Evolutionary conservation across 2,329 filamentous ascomycete species (phyloP).

Genomic region (Ophiostoma himal-ulmi): DNA sequence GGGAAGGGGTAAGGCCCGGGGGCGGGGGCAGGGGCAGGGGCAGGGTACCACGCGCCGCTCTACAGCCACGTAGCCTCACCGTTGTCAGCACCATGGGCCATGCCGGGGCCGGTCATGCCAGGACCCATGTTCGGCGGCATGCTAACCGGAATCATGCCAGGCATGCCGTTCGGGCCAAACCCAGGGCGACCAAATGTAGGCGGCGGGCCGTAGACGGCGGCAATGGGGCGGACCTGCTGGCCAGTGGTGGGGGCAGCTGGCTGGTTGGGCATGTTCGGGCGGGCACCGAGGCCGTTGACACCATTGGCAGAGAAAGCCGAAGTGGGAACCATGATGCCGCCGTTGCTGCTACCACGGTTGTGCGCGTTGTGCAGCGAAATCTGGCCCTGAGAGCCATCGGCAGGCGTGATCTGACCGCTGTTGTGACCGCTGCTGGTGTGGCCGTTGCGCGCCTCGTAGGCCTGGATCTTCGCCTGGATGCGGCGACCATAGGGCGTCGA

Average conservation of each 20-base stretch:
- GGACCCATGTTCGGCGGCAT: conserved; percentile 23
- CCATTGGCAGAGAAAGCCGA: conserved; percentile 32
- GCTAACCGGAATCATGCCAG: conserved; percentile 21
- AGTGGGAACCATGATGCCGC: conserved; percentile 32
- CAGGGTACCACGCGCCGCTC: conserved; percentile 23
- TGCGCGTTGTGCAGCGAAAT: conserved; percentile 43
- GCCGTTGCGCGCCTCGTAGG: conserved; percentile 46
- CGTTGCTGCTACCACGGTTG: conserved; percentile 33
- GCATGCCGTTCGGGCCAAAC: conserved; percentile 19
- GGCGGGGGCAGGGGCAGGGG: neutral
- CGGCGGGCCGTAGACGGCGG: conserved; percentile 24
- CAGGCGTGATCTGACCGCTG: conserved; percentile 48
- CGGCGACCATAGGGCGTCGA: conserved; percentile 91
- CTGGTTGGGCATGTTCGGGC: conserved; percentile 30
- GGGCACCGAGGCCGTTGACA: conserved; percentile 29
- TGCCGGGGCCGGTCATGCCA: conserved; percentile 24
- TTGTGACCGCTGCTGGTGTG: conserved; percentile 34
- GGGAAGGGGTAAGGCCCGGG: conserved; percentile 6
- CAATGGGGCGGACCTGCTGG: conserved; percentile 18
- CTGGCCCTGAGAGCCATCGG: conserved; percentile 51
- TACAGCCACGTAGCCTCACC: conserved; percentile 30
- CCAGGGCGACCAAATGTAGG: conserved; percentile 23
- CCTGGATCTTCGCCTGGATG: conserved; percentile 79
- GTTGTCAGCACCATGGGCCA: conserved; percentile 27
- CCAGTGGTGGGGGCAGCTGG: neutral